These are phyloP conservation scores for Podila minutissima DNA, from an alignment of 192 early-diverging fungal species.

Conservation along the genomic window DNA sequence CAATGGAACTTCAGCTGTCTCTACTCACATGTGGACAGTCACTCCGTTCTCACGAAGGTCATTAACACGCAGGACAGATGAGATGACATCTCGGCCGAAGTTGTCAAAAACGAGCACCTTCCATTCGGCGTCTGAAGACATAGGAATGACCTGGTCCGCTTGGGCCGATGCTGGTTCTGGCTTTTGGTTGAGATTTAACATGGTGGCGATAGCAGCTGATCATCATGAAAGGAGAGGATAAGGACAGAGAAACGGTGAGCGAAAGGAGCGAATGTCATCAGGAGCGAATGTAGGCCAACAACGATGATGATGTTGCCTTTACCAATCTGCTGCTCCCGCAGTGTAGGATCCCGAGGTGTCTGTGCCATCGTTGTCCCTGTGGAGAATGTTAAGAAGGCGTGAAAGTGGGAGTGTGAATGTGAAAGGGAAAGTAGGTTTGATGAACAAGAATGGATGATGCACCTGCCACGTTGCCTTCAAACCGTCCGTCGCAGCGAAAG, in stretches of 20 bases:
- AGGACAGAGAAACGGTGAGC: neutral
- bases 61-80: slow-evolving; percentile 95
- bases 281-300: neutral
- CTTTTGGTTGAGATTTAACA: slow-evolving; percentile 88
- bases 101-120: slow-evolving; percentile 97
- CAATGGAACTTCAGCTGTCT: neutral
- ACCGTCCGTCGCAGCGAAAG: too few species aligned
- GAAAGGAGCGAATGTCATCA: slow-evolving; percentile 6
- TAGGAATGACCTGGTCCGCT: slow-evolving; percentile 43
- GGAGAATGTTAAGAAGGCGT: neutral
- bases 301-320: slow-evolving; percentile 9
- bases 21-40: slow-evolving; percentile 93
- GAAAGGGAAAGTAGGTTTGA: neutral
- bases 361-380: slow-evolving; percentile 29
- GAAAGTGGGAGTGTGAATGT: neutral
- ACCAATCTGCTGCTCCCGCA: slow-evolving; percentile 76
- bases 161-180: slow-evolving; percentile 49
- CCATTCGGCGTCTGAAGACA: slow-evolving; percentile 82
- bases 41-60: slow-evolving; percentile 96
- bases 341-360: slow-evolving; percentile 44
- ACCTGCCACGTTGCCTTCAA: neutral
- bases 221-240: neutral
- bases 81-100: slow-evolving; percentile 94
- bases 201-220: slow-evolving; percentile 79
- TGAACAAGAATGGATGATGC: neutral